Conservation (phyloP, 352 stramenopile species). For the Pythium aquatile region DNA sequence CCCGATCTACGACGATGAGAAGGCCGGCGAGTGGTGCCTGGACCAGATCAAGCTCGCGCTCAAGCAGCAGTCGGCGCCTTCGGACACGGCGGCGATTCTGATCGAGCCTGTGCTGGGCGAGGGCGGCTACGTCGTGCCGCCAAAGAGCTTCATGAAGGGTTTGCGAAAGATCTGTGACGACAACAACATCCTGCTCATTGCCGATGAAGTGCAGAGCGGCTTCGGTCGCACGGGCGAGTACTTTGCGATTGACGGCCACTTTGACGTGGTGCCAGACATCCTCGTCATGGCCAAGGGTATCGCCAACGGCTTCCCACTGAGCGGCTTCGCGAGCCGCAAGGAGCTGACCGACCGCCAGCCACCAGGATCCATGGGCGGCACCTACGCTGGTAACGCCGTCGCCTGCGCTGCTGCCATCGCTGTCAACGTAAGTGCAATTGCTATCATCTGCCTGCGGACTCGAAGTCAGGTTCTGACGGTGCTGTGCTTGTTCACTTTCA, state of each 20-base stretch:
- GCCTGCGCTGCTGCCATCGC: conserved; percentile 90
- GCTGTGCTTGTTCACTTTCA: not conserved
- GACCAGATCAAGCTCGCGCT: conserved; percentile 84
- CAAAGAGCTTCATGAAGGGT: conserved; percentile 91
- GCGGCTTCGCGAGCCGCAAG: conserved; percentile 83
- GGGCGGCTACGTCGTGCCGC: conserved; percentile 89
- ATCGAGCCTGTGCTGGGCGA: conserved; percentile 92
- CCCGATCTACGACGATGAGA: conserved; percentile 76
- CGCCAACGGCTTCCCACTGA: conserved; percentile 90
- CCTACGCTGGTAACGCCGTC: conserved; percentile 92
- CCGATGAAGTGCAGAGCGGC: conserved; percentile 92
- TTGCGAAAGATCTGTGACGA: conserved; percentile 89
- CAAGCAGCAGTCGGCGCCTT: conserved; percentile 88
- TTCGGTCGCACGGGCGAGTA: conserved; percentile 87
- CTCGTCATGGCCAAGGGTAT: conserved; percentile 94
- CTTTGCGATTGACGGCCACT: conserved; percentile 86
- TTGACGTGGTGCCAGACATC: conserved; percentile 89
- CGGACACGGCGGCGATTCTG: conserved; percentile 88
- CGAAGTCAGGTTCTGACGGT: not conserved
- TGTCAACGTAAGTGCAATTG: conserved; percentile 29
- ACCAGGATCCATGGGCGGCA: conserved; percentile 91
- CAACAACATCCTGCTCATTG: conserved; percentile 92
- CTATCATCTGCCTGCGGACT: not conserved
- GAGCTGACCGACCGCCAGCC: conserved; percentile 82
- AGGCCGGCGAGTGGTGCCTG: conserved; percentile 71